A percentile compares a stretch with the other conserved stretches of the same genome.
phyloP scores from a whole-genome alignment of 257 asterid species.

The Orobanche coerulescens region DNA sequence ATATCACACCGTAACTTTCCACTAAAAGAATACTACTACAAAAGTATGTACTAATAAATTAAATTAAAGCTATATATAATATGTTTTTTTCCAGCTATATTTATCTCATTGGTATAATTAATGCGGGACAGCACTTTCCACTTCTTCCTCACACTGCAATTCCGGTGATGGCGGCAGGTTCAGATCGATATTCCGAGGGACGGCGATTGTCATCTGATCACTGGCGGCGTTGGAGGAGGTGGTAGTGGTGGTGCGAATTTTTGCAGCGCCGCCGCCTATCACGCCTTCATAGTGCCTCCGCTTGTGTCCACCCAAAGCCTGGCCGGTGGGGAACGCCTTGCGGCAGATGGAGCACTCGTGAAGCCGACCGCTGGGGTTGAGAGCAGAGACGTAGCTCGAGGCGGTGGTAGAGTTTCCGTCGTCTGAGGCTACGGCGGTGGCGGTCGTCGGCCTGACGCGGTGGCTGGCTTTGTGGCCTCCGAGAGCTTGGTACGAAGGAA shows the following conservation, averaged over 20 bases:
- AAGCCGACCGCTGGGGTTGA: slow-evolving; percentile 51
- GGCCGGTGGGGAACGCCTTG: slow-evolving; percentile 66
- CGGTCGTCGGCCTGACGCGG: slow-evolving; percentile 32
- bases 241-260: slow-evolving; percentile 32
- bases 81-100: not conserved
- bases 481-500: slow-evolving; percentile 68
- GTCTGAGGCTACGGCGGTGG: slow-evolving; percentile 19
- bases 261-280: slow-evolving; percentile 40
- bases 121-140: slow-evolving; percentile 48
- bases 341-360: slow-evolving; percentile 71
- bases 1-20: slow-evolving; percentile 2
- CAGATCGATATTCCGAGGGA: slow-evolving; percentile 34
- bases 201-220: slow-evolving; percentile 18
- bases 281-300: slow-evolving; percentile 81
- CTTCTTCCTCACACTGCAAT: slow-evolving; percentile 40
- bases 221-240: slow-evolving; percentile 31
- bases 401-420: slow-evolving; percentile 28
- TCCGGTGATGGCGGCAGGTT: slow-evolving; percentile 49
- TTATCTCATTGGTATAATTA: slow-evolving; percentile 12
- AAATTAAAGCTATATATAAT: not conserved
- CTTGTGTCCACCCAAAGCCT: slow-evolving; percentile 94
- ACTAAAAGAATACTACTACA: not conserved
- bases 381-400: slow-evolving; percentile 19
- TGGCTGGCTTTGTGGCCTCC: slow-evolving; percentile 99
- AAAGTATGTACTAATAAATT: not conserved